Percentiles rank a stretch among this genome's conserved stretches.
phyloP scores from a whole-genome alignment of 805 yeast genomes.

The Monosporozyma unispora region DNA sequence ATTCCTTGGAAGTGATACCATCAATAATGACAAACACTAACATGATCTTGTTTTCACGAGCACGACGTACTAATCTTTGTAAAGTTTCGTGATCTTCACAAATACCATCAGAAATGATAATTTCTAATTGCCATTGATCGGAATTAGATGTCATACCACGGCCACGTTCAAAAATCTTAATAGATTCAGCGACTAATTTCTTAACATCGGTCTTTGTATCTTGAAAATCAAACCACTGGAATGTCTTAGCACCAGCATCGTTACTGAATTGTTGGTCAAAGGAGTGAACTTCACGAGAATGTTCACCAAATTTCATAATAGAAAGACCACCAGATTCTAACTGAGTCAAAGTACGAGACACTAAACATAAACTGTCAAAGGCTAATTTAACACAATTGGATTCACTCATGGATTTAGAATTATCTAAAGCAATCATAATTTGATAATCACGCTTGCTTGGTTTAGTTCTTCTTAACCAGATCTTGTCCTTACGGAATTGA shows the following conservation, averaged over 20 bases:
- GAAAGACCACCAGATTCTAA: conserved; percentile 90
- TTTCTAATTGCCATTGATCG: conserved; percentile 89
- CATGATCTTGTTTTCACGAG: conserved; percentile 89
- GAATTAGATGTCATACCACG: conserved; percentile 37
- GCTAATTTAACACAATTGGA: conserved; percentile 85
- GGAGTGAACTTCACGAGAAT: conserved; percentile 75
- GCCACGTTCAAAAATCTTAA: conserved; percentile 60
- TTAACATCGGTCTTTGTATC: conserved; percentile 81
- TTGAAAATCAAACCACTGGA: conserved; percentile 84
- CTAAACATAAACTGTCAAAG: conserved; percentile 87
- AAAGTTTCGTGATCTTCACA: conserved; percentile 89
- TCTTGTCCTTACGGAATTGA: conserved; percentile 93
- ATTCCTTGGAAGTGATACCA: conserved; percentile 68
- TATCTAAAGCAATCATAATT: conserved; percentile 95
- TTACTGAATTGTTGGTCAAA: conserved; percentile 77
- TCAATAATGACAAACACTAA: conserved; percentile 90
- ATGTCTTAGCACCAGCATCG: conserved; percentile 73
- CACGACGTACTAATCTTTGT: conserved; percentile 76
- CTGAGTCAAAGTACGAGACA: conserved; percentile 86
- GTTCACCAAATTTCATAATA: conserved; percentile 83
- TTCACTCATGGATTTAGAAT: conserved; percentile 95
- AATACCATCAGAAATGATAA: conserved; percentile 91
- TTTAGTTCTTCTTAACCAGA: conserved; percentile 94
- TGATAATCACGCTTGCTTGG: conserved; percentile 97
- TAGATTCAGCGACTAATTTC: conserved; percentile 60